phyloP scores from a whole-genome alignment of 1,139 yeast genomes.

The Arxiozyma bovina region DNA sequence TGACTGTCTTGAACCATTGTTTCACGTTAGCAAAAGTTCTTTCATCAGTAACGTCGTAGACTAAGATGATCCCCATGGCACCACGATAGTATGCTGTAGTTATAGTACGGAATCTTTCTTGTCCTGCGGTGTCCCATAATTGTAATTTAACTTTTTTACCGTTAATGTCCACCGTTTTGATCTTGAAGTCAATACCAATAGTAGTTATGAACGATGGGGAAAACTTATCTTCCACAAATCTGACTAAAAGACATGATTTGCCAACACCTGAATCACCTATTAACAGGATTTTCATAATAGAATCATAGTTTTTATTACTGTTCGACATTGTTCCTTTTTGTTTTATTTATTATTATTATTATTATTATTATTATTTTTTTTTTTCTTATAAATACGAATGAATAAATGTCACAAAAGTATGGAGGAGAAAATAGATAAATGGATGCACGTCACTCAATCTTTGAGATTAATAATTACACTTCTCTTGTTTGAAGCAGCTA shows the following conservation, averaged over 20 bases:
- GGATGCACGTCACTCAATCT: background rate
- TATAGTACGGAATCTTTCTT: slow-evolving; percentile 81
- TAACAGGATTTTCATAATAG: slow-evolving; percentile 84
- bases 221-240: slow-evolving; percentile 96
- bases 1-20: slow-evolving; percentile 91
- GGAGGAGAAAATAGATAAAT: background rate
- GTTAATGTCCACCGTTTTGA: slow-evolving; percentile 88
- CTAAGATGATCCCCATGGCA: slow-evolving; percentile 95
- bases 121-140: slow-evolving; percentile 99
- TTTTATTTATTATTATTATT: too few relatives aligned
- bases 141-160: slow-evolving; percentile 90
- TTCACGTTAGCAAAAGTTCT: slow-evolving; percentile 77
- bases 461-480: background rate
- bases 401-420: too few relatives aligned
- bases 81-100: slow-evolving; percentile 98
- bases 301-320: slow-evolving; percentile 67
- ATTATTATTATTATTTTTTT: background rate
- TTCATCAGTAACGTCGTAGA: slow-evolving; percentile 93
- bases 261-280: slow-evolving; percentile 99
- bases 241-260: slow-evolving; percentile 83
- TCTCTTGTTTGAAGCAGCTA: too few relatives aligned
- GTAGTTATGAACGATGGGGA: slow-evolving; percentile 96
- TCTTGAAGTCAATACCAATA: slow-evolving; percentile 95
- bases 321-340: too few relatives aligned
- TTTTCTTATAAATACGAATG: background rate